phyloP scores from a whole-genome alignment of 345 rosid species.

The Ailanthus altissimus region DNA sequence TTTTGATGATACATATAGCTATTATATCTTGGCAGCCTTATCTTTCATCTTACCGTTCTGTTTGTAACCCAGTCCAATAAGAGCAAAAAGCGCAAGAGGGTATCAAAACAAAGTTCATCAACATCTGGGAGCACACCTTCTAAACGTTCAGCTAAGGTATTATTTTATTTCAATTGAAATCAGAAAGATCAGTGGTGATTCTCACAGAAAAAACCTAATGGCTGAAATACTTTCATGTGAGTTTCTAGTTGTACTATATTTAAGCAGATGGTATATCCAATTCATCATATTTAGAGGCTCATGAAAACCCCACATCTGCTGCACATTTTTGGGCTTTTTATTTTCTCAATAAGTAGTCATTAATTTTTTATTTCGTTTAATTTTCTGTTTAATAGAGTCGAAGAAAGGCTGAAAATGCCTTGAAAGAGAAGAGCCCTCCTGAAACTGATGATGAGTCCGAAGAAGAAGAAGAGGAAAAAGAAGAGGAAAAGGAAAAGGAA shows the following conservation, averaged over 20 bases:
- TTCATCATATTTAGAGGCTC: not conserved
- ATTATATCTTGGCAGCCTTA: not conserved
- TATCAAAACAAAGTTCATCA: slow-evolving; percentile 45
- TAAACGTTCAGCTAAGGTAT: slow-evolving; percentile 67
- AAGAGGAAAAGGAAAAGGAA: slow-evolving; percentile 38
- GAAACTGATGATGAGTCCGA: slow-evolving; percentile 59
- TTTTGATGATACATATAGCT: not conserved
- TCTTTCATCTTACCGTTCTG: slow-evolving; percentile 3
- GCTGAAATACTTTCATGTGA: not conserved
- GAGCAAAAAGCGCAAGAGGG: slow-evolving; percentile 76
- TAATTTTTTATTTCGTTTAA: not conserved
- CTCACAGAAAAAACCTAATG: not conserved
- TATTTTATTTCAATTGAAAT: slow-evolving; percentile 4
- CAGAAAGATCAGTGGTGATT: slow-evolving; percentile 8
- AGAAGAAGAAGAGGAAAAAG: slow-evolving; percentile 51
- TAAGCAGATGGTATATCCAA: not conserved
- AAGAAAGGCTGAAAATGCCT: slow-evolving; percentile 53
- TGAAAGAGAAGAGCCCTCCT: slow-evolving; percentile 41
- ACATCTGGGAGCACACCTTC: slow-evolving; percentile 52
- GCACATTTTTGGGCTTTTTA: not conserved
- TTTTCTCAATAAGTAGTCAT: not conserved
- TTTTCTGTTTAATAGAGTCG: slow-evolving; percentile 47
- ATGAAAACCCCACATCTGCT: not conserved
- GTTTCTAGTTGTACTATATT: not conserved
- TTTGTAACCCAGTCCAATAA: slow-evolving; percentile 47